Conservation (phyloP, 2,329 filamentous ascomycete species). For the Neonectria sp. region DNA sequence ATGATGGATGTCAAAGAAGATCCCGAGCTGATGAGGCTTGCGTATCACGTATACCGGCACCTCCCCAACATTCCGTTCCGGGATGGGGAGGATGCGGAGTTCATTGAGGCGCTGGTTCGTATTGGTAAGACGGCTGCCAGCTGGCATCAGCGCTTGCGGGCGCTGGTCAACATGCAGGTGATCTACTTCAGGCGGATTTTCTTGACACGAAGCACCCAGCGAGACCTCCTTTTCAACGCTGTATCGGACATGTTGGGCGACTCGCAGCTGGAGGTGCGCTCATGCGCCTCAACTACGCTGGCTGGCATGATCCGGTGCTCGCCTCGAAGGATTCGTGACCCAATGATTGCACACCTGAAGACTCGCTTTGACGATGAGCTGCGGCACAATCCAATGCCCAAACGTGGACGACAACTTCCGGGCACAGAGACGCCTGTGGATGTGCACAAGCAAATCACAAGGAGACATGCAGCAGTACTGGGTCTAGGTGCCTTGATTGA, state of each 20-base stretch:
- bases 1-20: conserved; percentile 99
- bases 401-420: conserved; percentile 70
- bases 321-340: conserved; percentile 82
- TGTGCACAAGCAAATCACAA: conserved; percentile 82
- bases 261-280: conserved; percentile 91
- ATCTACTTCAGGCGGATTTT: conserved; percentile 98
- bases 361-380: conserved; percentile 84
- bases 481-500: conserved; percentile 93
- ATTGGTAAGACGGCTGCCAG: conserved; percentile 88
- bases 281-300: conserved; percentile 91
- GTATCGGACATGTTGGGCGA: conserved; percentile 98
- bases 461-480: conserved; percentile 90
- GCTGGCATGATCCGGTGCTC: conserved; percentile 99
- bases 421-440: conserved; percentile 80
- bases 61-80: conserved; percentile 95
- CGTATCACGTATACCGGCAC: conserved; percentile 97
- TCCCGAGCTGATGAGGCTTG: conserved; percentile 92
- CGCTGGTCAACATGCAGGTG: conserved; percentile 98
- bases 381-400: conserved; percentile 89
- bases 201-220: conserved; percentile 81
- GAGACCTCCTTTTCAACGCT: conserved; percentile 87
- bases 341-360: conserved; percentile 83
- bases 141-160: conserved; percentile 96
- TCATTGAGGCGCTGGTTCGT: conserved; percentile 88
- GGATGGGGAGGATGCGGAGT: conserved; percentile 85